These are phyloP conservation scores for Globisporangium barbulae DNA, from an alignment of 352 stramenopile genomes.

Conservation along the genomic window DNA sequence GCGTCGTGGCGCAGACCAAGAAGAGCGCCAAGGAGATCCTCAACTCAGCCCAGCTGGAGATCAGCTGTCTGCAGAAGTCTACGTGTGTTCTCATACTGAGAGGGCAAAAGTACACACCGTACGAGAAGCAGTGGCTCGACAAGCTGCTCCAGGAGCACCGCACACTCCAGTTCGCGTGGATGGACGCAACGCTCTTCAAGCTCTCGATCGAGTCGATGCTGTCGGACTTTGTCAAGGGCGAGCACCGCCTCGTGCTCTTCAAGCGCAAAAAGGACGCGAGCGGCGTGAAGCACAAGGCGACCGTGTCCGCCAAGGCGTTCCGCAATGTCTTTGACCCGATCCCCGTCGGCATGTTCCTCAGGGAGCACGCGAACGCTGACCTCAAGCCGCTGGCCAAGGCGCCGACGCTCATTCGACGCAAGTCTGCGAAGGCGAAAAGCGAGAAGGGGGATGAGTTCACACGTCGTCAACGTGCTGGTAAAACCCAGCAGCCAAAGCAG, in stretches of 20 bases:
- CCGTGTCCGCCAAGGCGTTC: slow-evolving; percentile 54
- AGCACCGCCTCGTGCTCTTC: slow-evolving; percentile 75
- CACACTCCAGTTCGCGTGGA: slow-evolving; percentile 63
- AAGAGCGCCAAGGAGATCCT: slow-evolving; percentile 57
- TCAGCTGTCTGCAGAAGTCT: slow-evolving; percentile 58
- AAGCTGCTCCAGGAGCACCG: slow-evolving; percentile 55
- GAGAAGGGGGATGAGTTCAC: not conserved
- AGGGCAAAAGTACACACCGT: slow-evolving; percentile 44
- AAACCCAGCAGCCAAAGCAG: slow-evolving; percentile 14
- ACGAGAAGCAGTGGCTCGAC: slow-evolving; percentile 75
- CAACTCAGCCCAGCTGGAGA: slow-evolving; percentile 61
- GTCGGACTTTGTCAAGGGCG: slow-evolving; percentile 29
- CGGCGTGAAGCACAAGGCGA: slow-evolving; percentile 25
- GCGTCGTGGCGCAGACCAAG: slow-evolving; percentile 49
- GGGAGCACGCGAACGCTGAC: slow-evolving; percentile 28
- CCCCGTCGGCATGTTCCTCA: slow-evolving; percentile 53
- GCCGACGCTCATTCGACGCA: slow-evolving; percentile 46
- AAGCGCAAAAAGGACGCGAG: slow-evolving; percentile 36
- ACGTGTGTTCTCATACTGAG: slow-evolving; percentile 68
- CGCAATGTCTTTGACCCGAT: slow-evolving; percentile 61
- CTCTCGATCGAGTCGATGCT: slow-evolving; percentile 68
- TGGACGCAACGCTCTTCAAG: slow-evolving; percentile 61
- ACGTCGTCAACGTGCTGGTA: not conserved
- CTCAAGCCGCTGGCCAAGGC: slow-evolving; percentile 55
- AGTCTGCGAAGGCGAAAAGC: slow-evolving; percentile 19